A percentile compares a stretch with the other conserved stretches of the same genome.
These are phyloP conservation scores for Hordeum pubiflorum DNA, from an alignment of 202 grass and related monocot species.

Conservation along the genomic window DNA sequence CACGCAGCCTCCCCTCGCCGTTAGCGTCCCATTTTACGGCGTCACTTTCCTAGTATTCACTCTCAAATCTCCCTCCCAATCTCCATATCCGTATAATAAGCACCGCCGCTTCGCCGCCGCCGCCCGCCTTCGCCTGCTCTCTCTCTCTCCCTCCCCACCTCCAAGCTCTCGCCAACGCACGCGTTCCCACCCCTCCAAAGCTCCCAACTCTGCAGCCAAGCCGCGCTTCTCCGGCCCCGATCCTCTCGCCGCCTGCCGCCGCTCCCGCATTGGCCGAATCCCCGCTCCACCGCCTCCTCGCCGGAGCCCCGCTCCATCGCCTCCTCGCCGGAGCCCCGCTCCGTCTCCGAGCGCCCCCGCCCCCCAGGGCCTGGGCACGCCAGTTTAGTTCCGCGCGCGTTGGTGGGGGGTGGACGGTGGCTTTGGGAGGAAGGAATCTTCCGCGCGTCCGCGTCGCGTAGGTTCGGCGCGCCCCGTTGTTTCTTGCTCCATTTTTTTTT, in stretches of 20 bases:
- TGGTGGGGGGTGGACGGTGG: background rate
- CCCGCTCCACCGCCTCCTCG: background rate
- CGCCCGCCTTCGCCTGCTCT: background rate
- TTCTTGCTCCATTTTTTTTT: background rate
- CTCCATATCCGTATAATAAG: background rate
- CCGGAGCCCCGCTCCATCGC: background rate
- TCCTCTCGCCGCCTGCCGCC: background rate
- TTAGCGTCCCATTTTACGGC: background rate
- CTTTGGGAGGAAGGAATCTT: conserved; percentile 34
- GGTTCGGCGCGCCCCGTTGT: background rate
- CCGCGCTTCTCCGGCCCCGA: background rate
- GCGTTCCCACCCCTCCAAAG: background rate
- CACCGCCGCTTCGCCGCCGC: conserved; percentile 7
- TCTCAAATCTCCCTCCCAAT: conserved; percentile 32
- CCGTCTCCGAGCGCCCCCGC: background rate
- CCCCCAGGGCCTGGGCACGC: background rate
- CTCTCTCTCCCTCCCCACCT: background rate
- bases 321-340: background rate
- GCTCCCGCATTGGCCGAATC: conserved; percentile 7
- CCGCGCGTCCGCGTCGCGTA: conserved; percentile 2
- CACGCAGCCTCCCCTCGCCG: background rate
- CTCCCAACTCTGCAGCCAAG: background rate
- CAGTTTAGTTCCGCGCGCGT: background rate
- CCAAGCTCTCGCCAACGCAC: background rate
- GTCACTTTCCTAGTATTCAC: conserved; percentile 10